These are phyloP conservation scores for Claviceps humidiphila DNA, from an alignment of 2,329 filamentous ascomycete genomes.

Conservation along the genomic window DNA sequence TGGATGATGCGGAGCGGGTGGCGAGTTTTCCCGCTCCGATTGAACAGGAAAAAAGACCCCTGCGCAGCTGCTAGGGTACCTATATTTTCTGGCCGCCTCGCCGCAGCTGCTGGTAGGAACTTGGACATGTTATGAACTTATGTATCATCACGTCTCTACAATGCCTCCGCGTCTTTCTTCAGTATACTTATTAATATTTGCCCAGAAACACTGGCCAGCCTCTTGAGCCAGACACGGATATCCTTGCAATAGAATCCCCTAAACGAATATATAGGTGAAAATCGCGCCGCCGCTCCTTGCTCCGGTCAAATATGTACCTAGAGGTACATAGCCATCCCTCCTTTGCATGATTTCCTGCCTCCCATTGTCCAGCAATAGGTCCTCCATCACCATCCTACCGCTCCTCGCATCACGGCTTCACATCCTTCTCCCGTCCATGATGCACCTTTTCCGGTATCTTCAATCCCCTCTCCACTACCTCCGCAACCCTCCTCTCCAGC, in stretches of 20 bases:
- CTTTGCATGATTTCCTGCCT: neutral
- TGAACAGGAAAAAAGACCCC: neutral
- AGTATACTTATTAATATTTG: too few relatives aligned
- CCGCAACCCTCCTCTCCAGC: constrained; percentile 28
- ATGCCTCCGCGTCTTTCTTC: too few relatives aligned
- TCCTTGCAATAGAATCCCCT: too few relatives aligned
- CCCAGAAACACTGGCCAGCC: too few relatives aligned
- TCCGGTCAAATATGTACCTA: too few relatives aligned
- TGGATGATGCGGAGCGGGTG: constrained; percentile 5
- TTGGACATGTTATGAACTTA: too few relatives aligned
- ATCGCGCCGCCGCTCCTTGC: too few relatives aligned
- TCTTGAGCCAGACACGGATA: too few relatives aligned
- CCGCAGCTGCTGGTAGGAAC: too few relatives aligned
- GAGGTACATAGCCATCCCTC: too few relatives aligned
- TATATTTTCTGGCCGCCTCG: neutral
- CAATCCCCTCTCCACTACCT: constrained; percentile 35
- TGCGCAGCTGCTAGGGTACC: neutral
- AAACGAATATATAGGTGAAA: too few relatives aligned
- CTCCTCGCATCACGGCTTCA: neutral
- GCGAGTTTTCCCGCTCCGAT: constrained; percentile 11
- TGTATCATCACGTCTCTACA: too few relatives aligned
- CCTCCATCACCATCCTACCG: neutral
- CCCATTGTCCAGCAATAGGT: neutral
- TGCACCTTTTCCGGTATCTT: constrained; percentile 34
- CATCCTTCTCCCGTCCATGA: constrained; percentile 12